Conservation (phyloP, 148 eudicot genomes). For the Rhododendron molle region DNA sequence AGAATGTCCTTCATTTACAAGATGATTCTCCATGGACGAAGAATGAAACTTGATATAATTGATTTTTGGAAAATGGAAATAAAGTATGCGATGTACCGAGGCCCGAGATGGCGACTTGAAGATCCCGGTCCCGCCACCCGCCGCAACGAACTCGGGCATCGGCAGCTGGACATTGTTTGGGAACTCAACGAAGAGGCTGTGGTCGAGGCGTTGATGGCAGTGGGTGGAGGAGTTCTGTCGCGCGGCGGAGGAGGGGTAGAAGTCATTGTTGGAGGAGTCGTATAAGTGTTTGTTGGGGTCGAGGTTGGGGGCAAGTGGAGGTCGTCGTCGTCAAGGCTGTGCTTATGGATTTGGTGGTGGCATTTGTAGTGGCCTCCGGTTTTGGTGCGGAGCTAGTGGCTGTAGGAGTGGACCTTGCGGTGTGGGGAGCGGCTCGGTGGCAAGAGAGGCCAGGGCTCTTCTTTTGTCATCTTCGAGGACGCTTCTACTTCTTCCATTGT, state of each 20-base stretch:
- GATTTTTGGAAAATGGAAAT: too few relatives aligned
- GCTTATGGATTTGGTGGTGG: constrained; percentile 49
- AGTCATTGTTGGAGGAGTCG: constrained; percentile 30
- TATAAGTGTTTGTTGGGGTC: background rate
- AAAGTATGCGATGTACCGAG: constrained; percentile 55
- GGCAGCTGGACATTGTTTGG: constrained; percentile 12
- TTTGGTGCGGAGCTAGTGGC: constrained; percentile 49
- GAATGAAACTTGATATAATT: too few relatives aligned
- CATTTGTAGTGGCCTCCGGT: constrained; percentile 30
- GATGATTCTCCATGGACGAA: too few relatives aligned
- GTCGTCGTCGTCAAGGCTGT: constrained; percentile 62
- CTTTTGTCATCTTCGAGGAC: constrained; percentile 49
- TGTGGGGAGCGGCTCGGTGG: constrained; percentile 21
- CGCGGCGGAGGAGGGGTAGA: constrained; percentile 25
- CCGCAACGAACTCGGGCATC: constrained; percentile 54
- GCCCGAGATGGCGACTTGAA: constrained; percentile 60
- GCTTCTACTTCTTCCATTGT: constrained; percentile 23
- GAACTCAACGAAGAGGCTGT: constrained; percentile 19
- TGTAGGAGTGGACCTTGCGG: constrained; percentile 48
- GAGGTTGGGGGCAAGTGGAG: constrained; percentile 16
- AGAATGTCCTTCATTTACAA: too few relatives aligned
- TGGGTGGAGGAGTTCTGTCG: background rate
- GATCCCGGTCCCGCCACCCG: constrained; percentile 46
- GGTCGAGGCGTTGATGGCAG: constrained; percentile 13
- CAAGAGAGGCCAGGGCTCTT: constrained; percentile 31